phyloP scores from a whole-genome alignment of 768 basidiomycete species.

The Multifurca ochricompacta region DNA sequence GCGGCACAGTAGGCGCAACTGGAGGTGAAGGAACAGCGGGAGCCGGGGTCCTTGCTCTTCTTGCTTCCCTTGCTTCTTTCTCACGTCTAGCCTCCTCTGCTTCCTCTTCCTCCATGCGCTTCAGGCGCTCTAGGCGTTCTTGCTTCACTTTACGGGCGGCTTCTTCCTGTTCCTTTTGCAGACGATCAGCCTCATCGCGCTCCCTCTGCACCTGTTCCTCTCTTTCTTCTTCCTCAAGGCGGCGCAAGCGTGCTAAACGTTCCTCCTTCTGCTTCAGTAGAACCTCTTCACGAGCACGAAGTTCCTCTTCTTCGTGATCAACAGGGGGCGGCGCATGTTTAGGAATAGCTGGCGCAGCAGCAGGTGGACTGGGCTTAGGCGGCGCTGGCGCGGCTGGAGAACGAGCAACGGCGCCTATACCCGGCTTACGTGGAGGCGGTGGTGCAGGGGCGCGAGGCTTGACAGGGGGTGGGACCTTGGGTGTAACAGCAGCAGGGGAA shows the following conservation, averaged over 20 bases:
- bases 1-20: slow-evolving; percentile 26
- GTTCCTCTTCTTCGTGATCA: slow-evolving; percentile 70
- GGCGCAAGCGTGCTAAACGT: slow-evolving; percentile 59
- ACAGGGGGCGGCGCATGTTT: slow-evolving; percentile 36
- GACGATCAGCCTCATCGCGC: slow-evolving; percentile 26
- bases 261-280: slow-evolving; percentile 67
- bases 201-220: slow-evolving; percentile 45
- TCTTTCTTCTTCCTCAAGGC: slow-evolving; percentile 57
- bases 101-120: slow-evolving; percentile 17
- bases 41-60: slow-evolving; percentile 33
- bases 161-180: slow-evolving; percentile 28
- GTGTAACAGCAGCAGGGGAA: slow-evolving; percentile 30
- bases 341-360: slow-evolving; percentile 30
- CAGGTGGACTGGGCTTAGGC: slow-evolving; percentile 25
- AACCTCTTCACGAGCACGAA: slow-evolving; percentile 62
- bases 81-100: slow-evolving; percentile 15
- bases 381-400: slow-evolving; percentile 29
- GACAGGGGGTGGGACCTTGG: slow-evolving; percentile 28
- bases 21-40: slow-evolving; percentile 32
- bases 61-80: slow-evolving; percentile 9
- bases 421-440: slow-evolving; percentile 34
- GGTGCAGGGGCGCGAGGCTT: slow-evolving; percentile 31
- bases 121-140: slow-evolving; percentile 13
- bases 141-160: slow-evolving; percentile 12
- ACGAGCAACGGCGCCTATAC: slow-evolving; percentile 20